Conservation (phyloP, 805 yeast species). For the Danielia reshetovae region DNA sequence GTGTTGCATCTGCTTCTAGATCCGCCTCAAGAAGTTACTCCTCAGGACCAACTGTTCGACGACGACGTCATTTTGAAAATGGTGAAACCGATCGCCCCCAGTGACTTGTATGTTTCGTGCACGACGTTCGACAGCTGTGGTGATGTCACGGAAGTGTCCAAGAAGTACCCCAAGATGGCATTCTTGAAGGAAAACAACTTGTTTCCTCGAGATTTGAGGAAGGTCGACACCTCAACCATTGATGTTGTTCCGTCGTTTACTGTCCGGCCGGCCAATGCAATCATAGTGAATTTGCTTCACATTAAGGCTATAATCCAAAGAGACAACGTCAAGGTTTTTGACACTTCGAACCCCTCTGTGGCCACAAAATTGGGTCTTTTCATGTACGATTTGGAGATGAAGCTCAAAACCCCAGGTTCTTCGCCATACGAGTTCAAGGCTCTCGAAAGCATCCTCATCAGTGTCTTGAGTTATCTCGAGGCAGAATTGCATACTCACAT, state of each 20-base stretch:
- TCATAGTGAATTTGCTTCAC: slow-evolving; percentile 77
- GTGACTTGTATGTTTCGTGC: slow-evolving; percentile 60
- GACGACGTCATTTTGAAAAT: slow-evolving; percentile 5
- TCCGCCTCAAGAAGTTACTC: slow-evolving; percentile 1
- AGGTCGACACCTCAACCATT: slow-evolving; percentile 66
- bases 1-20: slow-evolving; percentile 7
- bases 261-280: slow-evolving; percentile 68
- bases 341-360: slow-evolving; percentile 63
- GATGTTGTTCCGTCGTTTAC: slow-evolving; percentile 90
- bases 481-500: slow-evolving; percentile 64
- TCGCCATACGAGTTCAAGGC: slow-evolving; percentile 72
- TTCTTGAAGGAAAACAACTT: slow-evolving; percentile 66
- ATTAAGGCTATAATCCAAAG: slow-evolving; percentile 85
- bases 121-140: slow-evolving; percentile 77
- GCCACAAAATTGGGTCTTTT: slow-evolving; percentile 70
- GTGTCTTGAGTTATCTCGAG: slow-evolving; percentile 76
- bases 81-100: slow-evolving; percentile 44
- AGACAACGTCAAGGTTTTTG: slow-evolving; percentile 80
- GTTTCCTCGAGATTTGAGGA: slow-evolving; percentile 83
- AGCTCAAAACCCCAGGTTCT: slow-evolving; percentile 40
- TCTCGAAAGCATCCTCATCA: slow-evolving; percentile 74
- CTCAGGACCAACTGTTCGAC: neutral
- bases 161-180: slow-evolving; percentile 68
- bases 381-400: slow-evolving; percentile 79
- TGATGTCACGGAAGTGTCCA: slow-evolving; percentile 61